Base-by-base conservation (phyloP, 345 rosid species). In the Dovyalis caffra region DNA sequence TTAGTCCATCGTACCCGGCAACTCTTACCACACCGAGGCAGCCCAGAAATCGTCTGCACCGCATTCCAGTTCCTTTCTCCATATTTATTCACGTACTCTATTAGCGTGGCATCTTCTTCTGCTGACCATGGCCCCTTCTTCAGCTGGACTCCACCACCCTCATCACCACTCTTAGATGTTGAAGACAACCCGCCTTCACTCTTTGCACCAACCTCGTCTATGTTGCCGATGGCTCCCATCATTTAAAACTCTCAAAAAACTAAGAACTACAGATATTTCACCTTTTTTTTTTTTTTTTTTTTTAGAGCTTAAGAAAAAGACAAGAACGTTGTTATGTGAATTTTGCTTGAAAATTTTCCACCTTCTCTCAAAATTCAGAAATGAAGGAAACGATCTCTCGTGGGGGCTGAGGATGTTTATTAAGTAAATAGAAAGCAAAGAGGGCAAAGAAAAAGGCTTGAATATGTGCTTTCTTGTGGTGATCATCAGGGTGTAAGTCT, bases 51-150 rank as follows among this genome's bases (percentile, higher is more conserved):
- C 31, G 64, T 68, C 35, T 68, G 77, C 43, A 78, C 81, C 5
- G 81, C 69, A 35, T 78, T 78, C 81, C 81, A 78, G 72, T 78
- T 78, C 33, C 81, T 77, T 68, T 73, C 81, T 15, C 81, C 81
- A 34, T 78, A 74, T 69, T 68, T 78, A 28, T 51, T 62, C 53
- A 78, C 81, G 68, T 78, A 69, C 14, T 78, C 81, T 51, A 73
- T 70, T 63, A 78, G 34, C 25, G 62, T 69, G 4, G 77, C 77
- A 47, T 78, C 81, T 47, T 78, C 81, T 73, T 51, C 76, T 15
- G 77, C 81, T 10, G 81, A 73, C 81, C 81, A 78, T 1, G 81
- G 81, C 7, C 81, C 81, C 28, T 78, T 78, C 77, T 78, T 78
- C 43, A 78, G 32, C 61, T 47, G 34, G 1, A 21, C 64, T 4